Evolutionary conservation across 164 flowering plant genomes (phyloP).

Genomic region (Liriodendron chinense): DNA sequence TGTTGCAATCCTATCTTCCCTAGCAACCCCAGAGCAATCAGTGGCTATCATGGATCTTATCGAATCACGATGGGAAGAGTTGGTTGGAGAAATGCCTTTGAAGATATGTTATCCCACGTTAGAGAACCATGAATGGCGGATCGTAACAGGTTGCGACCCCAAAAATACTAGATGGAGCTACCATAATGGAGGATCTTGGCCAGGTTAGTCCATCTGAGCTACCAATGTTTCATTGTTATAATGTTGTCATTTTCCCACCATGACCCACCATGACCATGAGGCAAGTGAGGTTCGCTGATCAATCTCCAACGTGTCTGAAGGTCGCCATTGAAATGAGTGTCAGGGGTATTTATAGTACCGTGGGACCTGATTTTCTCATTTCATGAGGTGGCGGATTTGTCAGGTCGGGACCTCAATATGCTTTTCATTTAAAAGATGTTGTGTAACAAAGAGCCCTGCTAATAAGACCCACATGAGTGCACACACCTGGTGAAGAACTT

Average conservation of each 20-base stretch:
- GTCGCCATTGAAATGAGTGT: too few relatives aligned
- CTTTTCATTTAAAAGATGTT: too few relatives aligned
- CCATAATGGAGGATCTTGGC: conserved; percentile 33
- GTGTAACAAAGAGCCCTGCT: too few relatives aligned
- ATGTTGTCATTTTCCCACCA: background rate
- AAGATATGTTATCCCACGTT: conserved; percentile 24
- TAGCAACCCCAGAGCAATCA: conserved; percentile 29
- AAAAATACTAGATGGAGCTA: conserved; percentile 32
- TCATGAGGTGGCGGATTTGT: too few relatives aligned
- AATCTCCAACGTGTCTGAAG: background rate
- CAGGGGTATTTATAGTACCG: too few relatives aligned
- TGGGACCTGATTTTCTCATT: too few relatives aligned
- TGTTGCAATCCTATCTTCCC: conserved; percentile 27
- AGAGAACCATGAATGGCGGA: conserved; percentile 26
- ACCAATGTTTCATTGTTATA: background rate
- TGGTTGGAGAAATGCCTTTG: conserved; percentile 26
- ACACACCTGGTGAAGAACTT: too few relatives aligned
- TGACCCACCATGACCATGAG: background rate
- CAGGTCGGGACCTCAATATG: too few relatives aligned
- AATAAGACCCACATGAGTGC: too few relatives aligned
- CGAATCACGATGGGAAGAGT: conserved; percentile 25
- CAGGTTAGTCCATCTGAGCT: conserved; percentile 16
- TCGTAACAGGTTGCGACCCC: conserved; percentile 29
- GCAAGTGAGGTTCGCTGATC: background rate
- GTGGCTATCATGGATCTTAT: conserved; percentile 27